Base-by-base conservation (phyloP, 768 basidiomycete genomes). In the Termitomyces heimii region DNA sequence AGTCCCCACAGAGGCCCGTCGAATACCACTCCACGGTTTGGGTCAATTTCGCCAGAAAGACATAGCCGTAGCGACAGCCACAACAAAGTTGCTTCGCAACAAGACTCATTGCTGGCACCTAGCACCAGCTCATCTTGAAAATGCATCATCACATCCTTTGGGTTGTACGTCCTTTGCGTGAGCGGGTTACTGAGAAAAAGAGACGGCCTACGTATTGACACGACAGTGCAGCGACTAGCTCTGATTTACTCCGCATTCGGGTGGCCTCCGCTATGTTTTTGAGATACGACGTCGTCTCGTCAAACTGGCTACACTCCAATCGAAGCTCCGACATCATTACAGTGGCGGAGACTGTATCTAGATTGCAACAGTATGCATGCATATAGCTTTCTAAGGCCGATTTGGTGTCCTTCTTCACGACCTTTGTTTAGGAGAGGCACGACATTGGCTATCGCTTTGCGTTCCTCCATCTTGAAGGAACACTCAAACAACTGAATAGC, bases 341-440 rank as follows among this genome's bases (percentile, higher is more conserved):
- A 8, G 97, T 87, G 0, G 95, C 96, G 16, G 95, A 92, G 68
- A 98, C 94, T 71, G 94, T 97, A 60, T 94, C 93, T 9, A 90
- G 78, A 71, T 99, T 95, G 56, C 92, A 82, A 45, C 77, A 73
- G 18, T 98, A 77, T 0, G 96, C 97, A 69, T 98, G 88, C 58
- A 85, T 78, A 68, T 92, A 95, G 67, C 92, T 88, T n/a, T 75
- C 72, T 70, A 95, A 94, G 1, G 94, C 94, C 0, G 81, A 83
- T 6, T 75, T 77, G 57, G 92, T 80, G 66, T 98, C 93, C 66
- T 95, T 89, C 70, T 92, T 90, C 89, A 24, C 98, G 86, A n/a
- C 95, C 94, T 69, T 96, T 97, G 85, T 99, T 99, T 50, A 98
- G 92, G 45, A 96, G 76, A 0, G 96, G 90, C 5, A 98, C 80